Evolutionary conservation across 1,139 yeast species (phyloP), one percentile per base, ranked within the genome.

Genomic region (Magnusiomyces magnusii): DNA sequence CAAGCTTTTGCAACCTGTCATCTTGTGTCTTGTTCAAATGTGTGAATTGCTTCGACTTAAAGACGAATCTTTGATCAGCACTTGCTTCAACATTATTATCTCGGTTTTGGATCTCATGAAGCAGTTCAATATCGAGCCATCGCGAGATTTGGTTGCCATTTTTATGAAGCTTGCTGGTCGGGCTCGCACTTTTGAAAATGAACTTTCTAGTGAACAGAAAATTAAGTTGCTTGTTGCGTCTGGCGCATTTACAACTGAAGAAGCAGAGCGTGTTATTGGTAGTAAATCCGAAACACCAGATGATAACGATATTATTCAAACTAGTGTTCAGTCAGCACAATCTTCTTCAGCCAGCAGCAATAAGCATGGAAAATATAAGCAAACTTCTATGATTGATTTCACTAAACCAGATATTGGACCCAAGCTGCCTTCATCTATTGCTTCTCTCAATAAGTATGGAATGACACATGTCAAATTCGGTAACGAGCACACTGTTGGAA

Each of bases 21-120:
- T 68, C 23, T 64, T 63, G 24, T 65, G 72, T 24, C 60, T 73
- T 25, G 68, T 65, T 21, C 63, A 83, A 61, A 83, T 87, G 75
- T 77, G 88, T 54, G 84, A 83, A 44, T 88, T 97, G 95, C 76
- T 92, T 47, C 78, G 95, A 62, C 75, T 92, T 56, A 90, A 92
- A 59, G 97, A 92, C 72, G 76, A 81, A 13, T 85, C 90, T 1
- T 76, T 92, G 53, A 76, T 91, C 53, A 83, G 82, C 47, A 81
- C 91, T 0, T 89, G 96, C 75, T 92, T 89, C 15, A 79, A 78
- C 39, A 76, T 89, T 61, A 88, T 88, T 13, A 79, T 84, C 58
- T 80, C 64, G 3, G 68, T 70, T 52, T 61, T 69, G 34, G 65
- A 62, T 50, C 60, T 70, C 36, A 68, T 69, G 70, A 64, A 64